Percentiles rank a stretch among this genome's conserved stretches.
Evolutionary conservation across 495 filamentous ascomycete species (phyloP).

Genomic region (Xylaria telfairii): DNA sequence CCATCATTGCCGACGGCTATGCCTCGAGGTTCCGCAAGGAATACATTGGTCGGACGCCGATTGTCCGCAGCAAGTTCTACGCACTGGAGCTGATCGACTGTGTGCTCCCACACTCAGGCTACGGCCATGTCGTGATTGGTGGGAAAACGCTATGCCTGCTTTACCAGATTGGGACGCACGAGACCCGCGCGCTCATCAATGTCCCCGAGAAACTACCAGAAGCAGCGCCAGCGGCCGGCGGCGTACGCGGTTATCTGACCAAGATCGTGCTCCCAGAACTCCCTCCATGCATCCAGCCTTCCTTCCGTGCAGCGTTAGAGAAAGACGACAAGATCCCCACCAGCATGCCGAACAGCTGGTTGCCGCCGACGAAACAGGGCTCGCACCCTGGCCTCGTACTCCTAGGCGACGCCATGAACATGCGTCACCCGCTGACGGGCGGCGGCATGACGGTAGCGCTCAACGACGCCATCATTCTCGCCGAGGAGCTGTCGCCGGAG

Average conservation of each 20-base stretch:
- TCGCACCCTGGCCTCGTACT: conserved; percentile 77
- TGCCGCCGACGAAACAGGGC: conserved; percentile 74
- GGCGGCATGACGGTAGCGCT: conserved; percentile 97
- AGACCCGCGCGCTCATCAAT: conserved; percentile 90
- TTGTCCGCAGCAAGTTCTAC: conserved; percentile 83
- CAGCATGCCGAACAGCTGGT: conserved; percentile 93
- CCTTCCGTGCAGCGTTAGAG: conserved; percentile 77
- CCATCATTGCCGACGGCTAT: conserved; percentile 92
- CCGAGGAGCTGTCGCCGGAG: conserved; percentile 70
- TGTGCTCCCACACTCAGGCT: conserved; percentile 69
- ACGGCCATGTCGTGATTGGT: conserved; percentile 88
- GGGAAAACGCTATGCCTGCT: conserved; percentile 82
- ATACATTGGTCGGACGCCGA: conserved; percentile 69
- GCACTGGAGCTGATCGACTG: conserved; percentile 91
- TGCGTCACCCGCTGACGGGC: conserved; percentile 93
- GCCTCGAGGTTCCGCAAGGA: conserved; percentile 89
- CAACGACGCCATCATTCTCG: conserved; percentile 82
- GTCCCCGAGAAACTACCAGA: conserved; percentile 81
- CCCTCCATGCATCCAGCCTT: conserved; percentile 72
- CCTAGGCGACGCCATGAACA: conserved; percentile 92
- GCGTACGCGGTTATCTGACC: conserved; percentile 79
- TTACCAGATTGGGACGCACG: conserved; percentile 96
- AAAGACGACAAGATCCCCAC: conserved; percentile 68
- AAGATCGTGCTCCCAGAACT: conserved; percentile 80
- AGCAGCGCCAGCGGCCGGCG: conserved; percentile 72